phyloP scores from a whole-genome alignment of 2,329 filamentous ascomycete species.

The Aspergillus felis region DNA sequence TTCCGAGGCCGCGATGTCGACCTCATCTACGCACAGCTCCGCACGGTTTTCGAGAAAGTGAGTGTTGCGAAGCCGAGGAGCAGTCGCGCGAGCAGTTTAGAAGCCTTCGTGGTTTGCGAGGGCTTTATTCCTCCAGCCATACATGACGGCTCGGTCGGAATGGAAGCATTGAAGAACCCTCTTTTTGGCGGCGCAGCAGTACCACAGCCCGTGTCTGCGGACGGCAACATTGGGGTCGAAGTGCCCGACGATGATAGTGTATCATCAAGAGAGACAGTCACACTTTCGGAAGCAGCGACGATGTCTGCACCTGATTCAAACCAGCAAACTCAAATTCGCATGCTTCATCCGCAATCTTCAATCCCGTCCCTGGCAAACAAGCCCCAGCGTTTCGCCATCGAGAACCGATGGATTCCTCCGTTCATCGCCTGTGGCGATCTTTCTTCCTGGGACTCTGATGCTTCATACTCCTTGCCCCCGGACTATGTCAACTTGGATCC shows the following conservation, averaged over 20 bases:
- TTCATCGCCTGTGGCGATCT: conserved; percentile 97
- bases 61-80: conserved; percentile 90
- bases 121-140: conserved; percentile 70
- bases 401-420: conserved; percentile 79
- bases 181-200: conserved; percentile 37
- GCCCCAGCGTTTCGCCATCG: conserved; percentile 31
- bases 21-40: conserved; percentile 87
- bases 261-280: conserved; percentile 12
- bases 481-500: conserved; percentile 85
- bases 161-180: conserved; percentile 35
- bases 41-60: conserved; percentile 82
- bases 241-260: conserved; percentile 42
- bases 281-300: conserved; percentile 1
- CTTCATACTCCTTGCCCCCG: conserved; percentile 83
- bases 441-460: conserved; percentile 91
- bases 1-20: conserved; percentile 96
- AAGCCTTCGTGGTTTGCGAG: conserved; percentile 93
- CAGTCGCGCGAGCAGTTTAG: conserved; percentile 91
- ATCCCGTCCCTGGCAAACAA: conserved; percentile 17
- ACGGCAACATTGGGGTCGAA: conserved; percentile 34
- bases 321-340: conserved; percentile 33
- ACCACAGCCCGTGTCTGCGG: conserved; percentile 23
- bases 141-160: conserved; percentile 47
- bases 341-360: conserved; percentile 22
- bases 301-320: conserved; percentile 7